Evolutionary conservation across 1,284 basidiomycete genomes (phyloP).

Genomic region (Ceratobasidium papillatum): DNA sequence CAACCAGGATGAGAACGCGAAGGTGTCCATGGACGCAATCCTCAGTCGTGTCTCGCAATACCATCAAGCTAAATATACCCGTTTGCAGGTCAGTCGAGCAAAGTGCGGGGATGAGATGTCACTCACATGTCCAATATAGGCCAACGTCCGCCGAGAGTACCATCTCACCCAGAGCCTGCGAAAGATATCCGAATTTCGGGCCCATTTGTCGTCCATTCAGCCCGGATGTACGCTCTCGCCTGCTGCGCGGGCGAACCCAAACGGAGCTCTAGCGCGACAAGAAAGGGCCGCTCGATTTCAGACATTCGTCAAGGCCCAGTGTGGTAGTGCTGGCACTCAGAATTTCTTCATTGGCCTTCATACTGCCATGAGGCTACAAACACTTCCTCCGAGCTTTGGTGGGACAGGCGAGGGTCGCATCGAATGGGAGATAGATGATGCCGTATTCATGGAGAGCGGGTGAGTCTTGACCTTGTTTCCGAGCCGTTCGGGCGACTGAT

Average conservation of each 20-base stretch:
- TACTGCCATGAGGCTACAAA: constrained; percentile 43
- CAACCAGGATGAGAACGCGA: constrained; percentile 42
- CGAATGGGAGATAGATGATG: constrained; percentile 47
- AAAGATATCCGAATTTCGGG: constrained; percentile 43
- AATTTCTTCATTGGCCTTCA: constrained; percentile 46
- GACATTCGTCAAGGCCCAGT: constrained; percentile 41
- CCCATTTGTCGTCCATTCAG: constrained; percentile 41
- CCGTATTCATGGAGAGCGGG: constrained; percentile 46
- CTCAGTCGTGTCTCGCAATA: constrained; percentile 41
- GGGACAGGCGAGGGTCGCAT: constrained; percentile 44
- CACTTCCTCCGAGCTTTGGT: constrained; percentile 42
- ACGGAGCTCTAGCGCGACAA: constrained; percentile 28
- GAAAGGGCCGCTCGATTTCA: constrained; percentile 43
- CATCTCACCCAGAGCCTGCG: constrained; percentile 24
- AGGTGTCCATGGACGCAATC: constrained; percentile 42
- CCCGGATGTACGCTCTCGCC: constrained; percentile 43
- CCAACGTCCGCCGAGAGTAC: constrained; percentile 30
- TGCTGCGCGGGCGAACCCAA: constrained; percentile 38
- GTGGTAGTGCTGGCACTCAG: constrained; percentile 45
- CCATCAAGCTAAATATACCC: constrained; percentile 46
- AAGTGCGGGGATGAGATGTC: not conserved
- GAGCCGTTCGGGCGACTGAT: constrained; percentile 2
- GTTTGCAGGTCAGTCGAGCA: constrained; percentile 43
- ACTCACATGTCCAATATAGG: constrained; percentile 2
- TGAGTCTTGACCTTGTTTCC: constrained; percentile 34